Evolutionary conservation across 2,329 filamentous ascomycete genomes (phyloP), one percentile per base, ranked within the genome.

Genomic region (Parafenestella ontariensis): DNA sequence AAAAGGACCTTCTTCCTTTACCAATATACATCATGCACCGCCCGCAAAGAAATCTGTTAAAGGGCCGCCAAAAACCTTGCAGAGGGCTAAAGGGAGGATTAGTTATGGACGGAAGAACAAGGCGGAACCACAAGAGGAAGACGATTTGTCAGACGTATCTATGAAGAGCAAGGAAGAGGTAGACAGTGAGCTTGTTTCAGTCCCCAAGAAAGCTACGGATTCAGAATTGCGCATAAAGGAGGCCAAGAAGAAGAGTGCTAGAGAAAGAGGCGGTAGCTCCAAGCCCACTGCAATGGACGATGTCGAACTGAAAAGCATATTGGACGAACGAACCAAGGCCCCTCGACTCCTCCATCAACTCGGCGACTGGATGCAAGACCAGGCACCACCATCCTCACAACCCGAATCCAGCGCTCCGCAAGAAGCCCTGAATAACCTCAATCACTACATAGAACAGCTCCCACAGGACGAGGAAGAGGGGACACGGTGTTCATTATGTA

Each of bases 401-500:
- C 59, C 59, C 5, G 36, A 56, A 10, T 63, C 64, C 7, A 65
- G 55, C 33, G 59, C 62, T 18, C 58, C 62, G 6, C 57, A 54
- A 17, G 52, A 64, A 37, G 49, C 49, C 2, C 55, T 65, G 2
- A 56, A 63, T 5, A 51, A 62, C 23, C 41, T 70, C 9, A 50
- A 61, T 10, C 52, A 54, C 5, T 65, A 68, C 49, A 49, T 68
- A 6, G 46, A 54, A 20, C 49, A 59, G 7, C 56, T 69, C 7
- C 61, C 60, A 2, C 23, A 53, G 5, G 57, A 64, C 11, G 59
- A 60, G 39, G 54, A 59, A 26, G 59, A 64, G 46, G 61, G 63
- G 17, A 61, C 63, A 7, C 41, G 33, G 40, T 94, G 90, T 68
- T 87, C 89, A 1, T 84, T 91, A 77, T 94, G 90, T 70, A 81